phyloP scores from a whole-genome alignment of 1,284 basidiomycete species.

The Butyriboletus appendiculatus region DNA sequence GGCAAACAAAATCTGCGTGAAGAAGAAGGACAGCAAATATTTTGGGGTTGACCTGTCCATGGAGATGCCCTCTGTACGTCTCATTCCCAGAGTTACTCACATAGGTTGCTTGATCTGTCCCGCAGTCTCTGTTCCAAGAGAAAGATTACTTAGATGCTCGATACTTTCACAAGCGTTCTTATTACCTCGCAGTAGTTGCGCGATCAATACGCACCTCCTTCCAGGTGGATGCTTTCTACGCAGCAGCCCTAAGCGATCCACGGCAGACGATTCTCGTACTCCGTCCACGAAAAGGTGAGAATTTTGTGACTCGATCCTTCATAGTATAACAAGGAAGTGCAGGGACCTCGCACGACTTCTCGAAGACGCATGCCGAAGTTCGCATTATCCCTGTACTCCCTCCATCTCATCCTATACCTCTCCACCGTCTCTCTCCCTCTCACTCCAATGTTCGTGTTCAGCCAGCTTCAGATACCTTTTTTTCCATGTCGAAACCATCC shows the following conservation, averaged over 20 bases:
- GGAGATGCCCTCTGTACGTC: slow-evolving; percentile 82
- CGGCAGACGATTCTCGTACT: slow-evolving; percentile 71
- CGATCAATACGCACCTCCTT: slow-evolving; percentile 55
- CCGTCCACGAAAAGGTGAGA: slow-evolving; percentile 54
- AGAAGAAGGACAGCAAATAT: slow-evolving; percentile 59
- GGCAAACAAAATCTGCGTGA: slow-evolving; percentile 68
- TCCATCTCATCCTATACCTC: slow-evolving; percentile 57
- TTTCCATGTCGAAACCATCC: slow-evolving; percentile 31
- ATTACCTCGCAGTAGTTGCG: slow-evolving; percentile 85
- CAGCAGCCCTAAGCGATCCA: slow-evolving; percentile 62
- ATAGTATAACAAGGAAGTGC: slow-evolving; percentile 7
- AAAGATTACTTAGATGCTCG: slow-evolving; percentile 93
- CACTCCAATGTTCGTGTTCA: slow-evolving; percentile 68
- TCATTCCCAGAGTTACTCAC: background rate
- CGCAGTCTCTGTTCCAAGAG: slow-evolving; percentile 82
- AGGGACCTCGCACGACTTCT: slow-evolving; percentile 65
- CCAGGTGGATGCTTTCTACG: slow-evolving; percentile 60
- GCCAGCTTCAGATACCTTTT: slow-evolving; percentile 11
- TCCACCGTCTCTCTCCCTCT: slow-evolving; percentile 71
- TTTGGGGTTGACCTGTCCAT: slow-evolving; percentile 85
- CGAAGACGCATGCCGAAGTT: slow-evolving; percentile 69
- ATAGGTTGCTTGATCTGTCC: slow-evolving; percentile 5
- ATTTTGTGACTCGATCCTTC: slow-evolving; percentile 19
- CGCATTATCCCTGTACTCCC: slow-evolving; percentile 75
- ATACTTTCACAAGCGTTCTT: slow-evolving; percentile 92